A percentile compares a stretch with the other conserved stretches of the same genome.
These are phyloP conservation scores for Fusarium tricinctum DNA, from an alignment of 2,329 filamentous ascomycete genomes.

Conservation along the genomic window DNA sequence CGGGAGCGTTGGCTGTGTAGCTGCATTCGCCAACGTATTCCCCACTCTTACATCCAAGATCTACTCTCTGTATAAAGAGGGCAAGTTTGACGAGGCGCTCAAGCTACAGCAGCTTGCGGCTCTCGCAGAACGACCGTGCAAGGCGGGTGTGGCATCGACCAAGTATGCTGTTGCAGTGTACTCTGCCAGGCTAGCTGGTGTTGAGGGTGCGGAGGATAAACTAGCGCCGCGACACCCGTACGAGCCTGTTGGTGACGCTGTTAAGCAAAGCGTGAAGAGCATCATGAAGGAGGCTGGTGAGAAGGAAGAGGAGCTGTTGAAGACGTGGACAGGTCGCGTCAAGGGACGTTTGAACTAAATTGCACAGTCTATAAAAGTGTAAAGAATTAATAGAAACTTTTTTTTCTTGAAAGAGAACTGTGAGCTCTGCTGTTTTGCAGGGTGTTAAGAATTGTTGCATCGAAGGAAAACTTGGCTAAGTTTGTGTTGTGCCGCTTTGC, in stretches of 20 bases:
- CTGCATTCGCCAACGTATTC: conserved; percentile 74
- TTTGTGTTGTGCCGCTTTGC: too few relatives aligned
- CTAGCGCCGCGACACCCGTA: conserved; percentile 74
- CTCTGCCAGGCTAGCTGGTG: conserved; percentile 70
- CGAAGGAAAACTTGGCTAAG: too few relatives aligned
- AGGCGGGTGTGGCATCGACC: conserved; percentile 75
- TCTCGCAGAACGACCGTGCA: conserved; percentile 74
- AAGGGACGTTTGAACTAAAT: conserved; percentile 34
- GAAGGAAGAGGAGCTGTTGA: conserved; percentile 53
- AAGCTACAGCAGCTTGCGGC: conserved; percentile 72
- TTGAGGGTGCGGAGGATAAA: conserved; percentile 70
- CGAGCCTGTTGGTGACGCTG: conserved; percentile 60
- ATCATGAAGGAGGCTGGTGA: conserved; percentile 60
- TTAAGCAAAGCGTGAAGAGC: conserved; percentile 53
- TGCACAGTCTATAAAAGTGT: background rate
- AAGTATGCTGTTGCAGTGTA: conserved; percentile 76
- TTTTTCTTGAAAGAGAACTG: too few relatives aligned
- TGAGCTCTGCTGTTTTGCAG: too few relatives aligned
- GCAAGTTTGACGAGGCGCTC: conserved; percentile 70
- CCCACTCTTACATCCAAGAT: conserved; percentile 69
- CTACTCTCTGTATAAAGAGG: conserved; percentile 72
- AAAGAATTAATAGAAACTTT: background rate
- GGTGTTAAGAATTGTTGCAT: too few relatives aligned
- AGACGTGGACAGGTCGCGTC: conserved; percentile 35
- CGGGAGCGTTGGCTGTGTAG: conserved; percentile 72